A percentile compares a stretch with the other conserved stretches of the same genome.
These are phyloP conservation scores for Psidium friedrichsthalianum DNA, from an alignment of 345 rosid species.

Conservation along the genomic window DNA sequence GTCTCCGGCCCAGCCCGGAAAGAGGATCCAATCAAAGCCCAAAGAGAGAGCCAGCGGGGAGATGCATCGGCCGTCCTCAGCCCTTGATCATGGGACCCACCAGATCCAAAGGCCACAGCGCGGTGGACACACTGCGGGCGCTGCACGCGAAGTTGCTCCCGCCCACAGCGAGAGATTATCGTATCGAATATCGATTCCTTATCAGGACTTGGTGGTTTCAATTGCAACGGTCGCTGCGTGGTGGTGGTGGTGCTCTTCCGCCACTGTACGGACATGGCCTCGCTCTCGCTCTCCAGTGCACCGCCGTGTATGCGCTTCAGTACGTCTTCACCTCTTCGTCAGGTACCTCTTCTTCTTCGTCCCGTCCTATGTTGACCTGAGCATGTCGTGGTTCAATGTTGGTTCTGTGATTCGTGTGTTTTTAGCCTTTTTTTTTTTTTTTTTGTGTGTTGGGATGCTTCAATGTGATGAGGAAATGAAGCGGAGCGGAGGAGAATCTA, in stretches of 20 bases:
- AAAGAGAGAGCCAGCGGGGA: accelerated
- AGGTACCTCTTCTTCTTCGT: background rate
- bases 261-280: background rate
- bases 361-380: background rate
- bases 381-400: background rate
- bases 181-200: background rate
- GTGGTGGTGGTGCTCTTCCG: background rate
- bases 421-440: background rate
- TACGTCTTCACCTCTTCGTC: background rate
- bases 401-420: background rate
- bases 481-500: background rate
- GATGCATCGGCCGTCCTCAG: background rate
- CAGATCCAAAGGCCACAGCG: background rate
- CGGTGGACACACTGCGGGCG: background rate
- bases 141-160: background rate
- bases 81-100: background rate
- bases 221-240: background rate
- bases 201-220: background rate
- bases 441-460: background rate
- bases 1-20: too few species aligned
- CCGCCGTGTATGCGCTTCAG: background rate
- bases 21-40: background rate
- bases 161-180: background rate
- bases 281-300: background rate
- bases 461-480: background rate